Evolutionary conservation across 1,139 yeast genomes (phyloP), one percentile per base, ranked within the genome.

Genomic region (Yamadazyma pseudoaaseri): DNA sequence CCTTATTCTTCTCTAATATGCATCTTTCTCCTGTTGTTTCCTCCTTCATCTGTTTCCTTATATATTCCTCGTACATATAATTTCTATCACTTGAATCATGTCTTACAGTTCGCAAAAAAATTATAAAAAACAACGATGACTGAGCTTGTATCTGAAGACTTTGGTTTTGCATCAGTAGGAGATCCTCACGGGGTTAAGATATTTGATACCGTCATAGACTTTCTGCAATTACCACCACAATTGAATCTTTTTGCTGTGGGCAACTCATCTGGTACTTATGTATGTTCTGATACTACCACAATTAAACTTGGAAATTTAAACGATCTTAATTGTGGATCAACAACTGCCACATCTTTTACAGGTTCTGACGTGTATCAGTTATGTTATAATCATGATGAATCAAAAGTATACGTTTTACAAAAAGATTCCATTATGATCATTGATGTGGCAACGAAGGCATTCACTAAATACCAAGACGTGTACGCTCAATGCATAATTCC

Each of bases 141-240:
- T 20, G 69, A 64, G 47, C 35, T 46, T 12, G 43, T 54, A 7
- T 56, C 73, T 2, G 73, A 69, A 44, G 64, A 60, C 44, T 54
- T 65, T 35, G 73, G 73, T 18, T 69, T 65, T 53, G 57, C 58
- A 34, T 47, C 61, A 13, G 47, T 53, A 28, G 49, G 56, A 3
- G 44, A 40, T 3, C 54, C 49, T 12, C 52, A 50, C 12, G 73
- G 71, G 2, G 31, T 58, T 12, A 37, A 41, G 9, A 39, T 65
- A 4, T 63, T 67, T 33, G 54, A 46, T 5, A 14, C 27, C 2
- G 49, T 57, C 4, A 38, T 68, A 9, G 65, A 60, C 26, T 48
- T 62, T 28, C 48, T 16, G 11, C 9, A 7, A 14, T 11, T 16
- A 2, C 32, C 33, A 2, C 42, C 44, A 3, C 45, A 56, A 7